phyloP scores from a whole-genome alignment of 805 yeast species.

The Tetrapisispora taiwanensis region DNA sequence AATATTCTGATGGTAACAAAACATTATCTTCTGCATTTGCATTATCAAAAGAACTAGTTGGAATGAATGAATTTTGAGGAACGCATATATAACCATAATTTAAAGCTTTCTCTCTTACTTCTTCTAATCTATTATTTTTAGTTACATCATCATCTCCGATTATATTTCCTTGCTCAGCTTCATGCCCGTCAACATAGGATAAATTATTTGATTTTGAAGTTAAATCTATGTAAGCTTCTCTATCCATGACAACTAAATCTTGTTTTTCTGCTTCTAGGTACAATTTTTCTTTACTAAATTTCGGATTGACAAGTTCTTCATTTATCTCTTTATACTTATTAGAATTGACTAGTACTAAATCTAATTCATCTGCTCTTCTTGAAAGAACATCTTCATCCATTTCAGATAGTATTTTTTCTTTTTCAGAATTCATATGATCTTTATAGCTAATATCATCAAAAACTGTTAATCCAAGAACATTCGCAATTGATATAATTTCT shows the following conservation, averaged over 20 bases:
- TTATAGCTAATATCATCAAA: not conserved
- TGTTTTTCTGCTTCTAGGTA: constrained; percentile 21
- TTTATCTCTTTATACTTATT: constrained; percentile 28
- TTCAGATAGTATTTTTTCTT: constrained; percentile 1
- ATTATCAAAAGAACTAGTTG: constrained; percentile 47
- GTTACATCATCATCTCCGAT: constrained; percentile 8
- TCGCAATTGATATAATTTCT: constrained; percentile 7
- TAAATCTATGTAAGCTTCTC: constrained; percentile 10
- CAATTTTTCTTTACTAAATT: constrained; percentile 14
- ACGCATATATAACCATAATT: constrained; percentile 42
- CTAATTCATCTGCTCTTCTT: constrained; percentile 10
- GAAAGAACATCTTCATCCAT: constrained; percentile 7
- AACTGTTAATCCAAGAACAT: constrained; percentile 3
- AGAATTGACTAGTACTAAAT: constrained; percentile 20
- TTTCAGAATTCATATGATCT: not conserved
- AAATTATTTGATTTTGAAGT: not conserved
- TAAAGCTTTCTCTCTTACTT: constrained; percentile 34
- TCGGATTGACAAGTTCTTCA: constrained; percentile 23
- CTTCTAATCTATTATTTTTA: constrained; percentile 10
- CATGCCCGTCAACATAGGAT: constrained; percentile 3
- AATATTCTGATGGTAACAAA: constrained; percentile 44
- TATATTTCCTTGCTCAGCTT: constrained; percentile 5
- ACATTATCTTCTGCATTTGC: constrained; percentile 51
- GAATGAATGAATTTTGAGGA: constrained; percentile 49
- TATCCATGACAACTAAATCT: constrained; percentile 3